phyloP scores from a whole-genome alignment of 345 rosid genomes.

The Salix purpurea region DNA sequence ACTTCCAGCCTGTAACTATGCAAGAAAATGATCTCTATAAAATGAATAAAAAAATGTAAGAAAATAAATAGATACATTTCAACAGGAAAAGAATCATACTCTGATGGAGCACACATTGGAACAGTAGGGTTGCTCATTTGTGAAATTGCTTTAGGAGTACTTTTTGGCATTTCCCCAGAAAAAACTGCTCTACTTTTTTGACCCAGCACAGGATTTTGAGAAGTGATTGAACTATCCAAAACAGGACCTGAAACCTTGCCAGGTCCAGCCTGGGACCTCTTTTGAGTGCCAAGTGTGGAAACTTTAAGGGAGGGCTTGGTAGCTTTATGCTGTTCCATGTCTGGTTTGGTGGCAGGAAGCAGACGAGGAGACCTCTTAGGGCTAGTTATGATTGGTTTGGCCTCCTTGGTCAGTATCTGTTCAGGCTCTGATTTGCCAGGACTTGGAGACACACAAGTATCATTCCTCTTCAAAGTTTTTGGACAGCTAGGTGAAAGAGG shows the following conservation, averaged over 20 bases:
- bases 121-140: constrained; percentile 32
- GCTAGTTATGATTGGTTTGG: constrained; percentile 37
- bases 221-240: constrained; percentile 37
- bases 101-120: constrained; percentile 36
- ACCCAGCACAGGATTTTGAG: constrained; percentile 37
- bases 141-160: constrained; percentile 42
- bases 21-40: background rate
- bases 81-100: constrained; percentile 29
- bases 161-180: constrained; percentile 48
- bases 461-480: constrained; percentile 18
- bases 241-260: constrained; percentile 33
- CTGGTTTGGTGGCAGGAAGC: constrained; percentile 17
- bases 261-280: constrained; percentile 40
- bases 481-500: constrained; percentile 21
- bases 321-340: constrained; percentile 39
- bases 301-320: constrained; percentile 40
- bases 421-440: constrained; percentile 40
- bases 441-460: constrained; percentile 24
- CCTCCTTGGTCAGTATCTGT: constrained; percentile 32
- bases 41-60: background rate
- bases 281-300: constrained; percentile 36
- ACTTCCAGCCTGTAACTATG: constrained; percentile 39
- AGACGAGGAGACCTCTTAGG: constrained; percentile 49
- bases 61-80: constrained; percentile 37
- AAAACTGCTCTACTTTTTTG: constrained; percentile 44